Conservation (phyloP, 768 basidiomycete genomes). For the Baorangia bicolor region DNA sequence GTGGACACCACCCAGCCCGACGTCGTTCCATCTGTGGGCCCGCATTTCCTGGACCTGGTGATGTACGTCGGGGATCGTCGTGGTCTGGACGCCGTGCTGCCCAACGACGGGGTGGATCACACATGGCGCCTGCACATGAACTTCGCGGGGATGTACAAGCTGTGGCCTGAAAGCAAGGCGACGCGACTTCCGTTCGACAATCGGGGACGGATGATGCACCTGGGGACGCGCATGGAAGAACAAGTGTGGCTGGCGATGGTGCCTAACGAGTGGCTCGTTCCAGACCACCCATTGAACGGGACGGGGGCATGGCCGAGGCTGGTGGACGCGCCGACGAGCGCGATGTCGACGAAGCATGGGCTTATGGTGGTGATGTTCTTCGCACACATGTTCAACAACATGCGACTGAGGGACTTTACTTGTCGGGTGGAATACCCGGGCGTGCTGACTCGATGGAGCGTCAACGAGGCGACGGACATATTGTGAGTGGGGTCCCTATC, state of each 20-base stretch:
- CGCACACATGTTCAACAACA: not conserved
- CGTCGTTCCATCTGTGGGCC: not conserved
- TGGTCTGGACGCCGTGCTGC: not conserved
- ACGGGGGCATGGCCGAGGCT: not conserved
- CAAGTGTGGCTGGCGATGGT: not conserved
- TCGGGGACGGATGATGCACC: not conserved
- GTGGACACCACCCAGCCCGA: not conserved
- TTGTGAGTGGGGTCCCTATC: too few species aligned
- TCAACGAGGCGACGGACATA: not conserved
- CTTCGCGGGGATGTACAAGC: fast-evolving
- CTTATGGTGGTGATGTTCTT: not conserved
- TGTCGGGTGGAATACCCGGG: not conserved
- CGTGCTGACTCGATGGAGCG: not conserved
- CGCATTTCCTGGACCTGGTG: not conserved
- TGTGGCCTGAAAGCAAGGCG: not conserved
- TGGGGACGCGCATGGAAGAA: not conserved
- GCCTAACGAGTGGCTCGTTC: not conserved
- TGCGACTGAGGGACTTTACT: not conserved
- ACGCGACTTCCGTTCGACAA: not conserved
- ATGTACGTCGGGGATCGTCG: not conserved
- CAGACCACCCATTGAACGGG: not conserved
- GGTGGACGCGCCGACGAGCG: not conserved
- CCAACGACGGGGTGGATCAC: not conserved
- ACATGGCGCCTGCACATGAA: not conserved
- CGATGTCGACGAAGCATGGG: not conserved